These are phyloP conservation scores for Penicillium sumatraense DNA, from an alignment of 2,329 filamentous ascomycete genomes.

Conservation along the genomic window DNA sequence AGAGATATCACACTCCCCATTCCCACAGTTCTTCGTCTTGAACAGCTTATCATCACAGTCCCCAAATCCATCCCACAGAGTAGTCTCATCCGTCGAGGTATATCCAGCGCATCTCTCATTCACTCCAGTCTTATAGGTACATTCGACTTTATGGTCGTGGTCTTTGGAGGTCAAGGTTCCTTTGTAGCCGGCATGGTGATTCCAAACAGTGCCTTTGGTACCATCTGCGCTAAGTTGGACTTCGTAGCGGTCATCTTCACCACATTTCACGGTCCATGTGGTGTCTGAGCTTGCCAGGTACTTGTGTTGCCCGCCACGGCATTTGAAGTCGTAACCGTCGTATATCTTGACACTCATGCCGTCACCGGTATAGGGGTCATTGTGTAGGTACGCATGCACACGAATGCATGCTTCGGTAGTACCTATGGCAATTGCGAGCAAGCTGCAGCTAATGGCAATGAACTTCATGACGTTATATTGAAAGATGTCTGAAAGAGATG, in stretches of 20 bases:
- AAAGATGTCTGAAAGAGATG: neutral
- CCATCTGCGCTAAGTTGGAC: neutral
- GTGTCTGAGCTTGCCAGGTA: neutral
- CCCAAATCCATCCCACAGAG: neutral
- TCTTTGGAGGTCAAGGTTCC: neutral
- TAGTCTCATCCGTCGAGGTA: neutral
- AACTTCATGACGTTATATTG: neutral
- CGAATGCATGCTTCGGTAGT: neutral
- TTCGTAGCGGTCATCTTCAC: neutral
- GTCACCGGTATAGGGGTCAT: neutral
- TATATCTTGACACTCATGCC: neutral
- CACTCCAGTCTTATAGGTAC: neutral
- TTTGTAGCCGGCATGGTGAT: neutral
- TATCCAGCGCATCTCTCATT: neutral
- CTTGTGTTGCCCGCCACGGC: neutral
- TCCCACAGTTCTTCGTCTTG: neutral
- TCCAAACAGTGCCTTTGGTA: neutral
- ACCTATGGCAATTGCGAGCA: neutral
- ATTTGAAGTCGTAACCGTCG: neutral
- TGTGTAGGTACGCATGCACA: neutral
- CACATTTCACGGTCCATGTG: neutral
- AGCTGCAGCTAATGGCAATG: neutral
- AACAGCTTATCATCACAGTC: neutral
- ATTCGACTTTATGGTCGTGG: neutral
- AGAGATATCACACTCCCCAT: neutral